A percentile compares a stretch with the other conserved stretches of the same genome.
phyloP scores from a whole-genome alignment of 2,329 filamentous ascomycete genomes.

The Fusarium brachygibbosum region DNA sequence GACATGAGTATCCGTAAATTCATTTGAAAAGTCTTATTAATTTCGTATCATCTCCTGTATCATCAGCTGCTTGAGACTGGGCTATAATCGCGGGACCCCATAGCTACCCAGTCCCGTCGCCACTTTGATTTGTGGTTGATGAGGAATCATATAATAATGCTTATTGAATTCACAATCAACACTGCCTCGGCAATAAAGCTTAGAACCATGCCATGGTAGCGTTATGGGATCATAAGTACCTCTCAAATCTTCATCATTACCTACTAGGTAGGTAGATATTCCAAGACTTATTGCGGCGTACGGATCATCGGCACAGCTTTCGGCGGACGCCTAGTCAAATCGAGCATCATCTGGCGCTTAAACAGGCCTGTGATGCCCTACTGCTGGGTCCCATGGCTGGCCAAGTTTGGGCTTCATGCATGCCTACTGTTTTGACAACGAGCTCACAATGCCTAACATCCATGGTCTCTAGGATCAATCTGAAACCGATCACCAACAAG shows the following conservation, averaged over 20 bases:
- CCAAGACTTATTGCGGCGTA: slow-evolving; percentile 14
- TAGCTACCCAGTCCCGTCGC: slow-evolving; percentile 12
- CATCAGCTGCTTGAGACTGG: slow-evolving; percentile 9
- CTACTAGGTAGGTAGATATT: not conserved
- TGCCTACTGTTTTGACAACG: slow-evolving; percentile 1
- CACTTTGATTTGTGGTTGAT: slow-evolving; percentile 21
- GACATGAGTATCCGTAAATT: slow-evolving; percentile 10
- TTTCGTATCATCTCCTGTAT: slow-evolving; percentile 1
- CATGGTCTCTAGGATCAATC: not conserved
- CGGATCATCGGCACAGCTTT: slow-evolving; percentile 39
- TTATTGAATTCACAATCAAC: slow-evolving; percentile 22
- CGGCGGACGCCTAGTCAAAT: slow-evolving; percentile 24
- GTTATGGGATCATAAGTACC: slow-evolving; percentile 18
- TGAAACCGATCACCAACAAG: slow-evolving; percentile 31
- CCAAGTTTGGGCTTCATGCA: slow-evolving; percentile 1
- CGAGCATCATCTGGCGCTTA: slow-evolving; percentile 36
- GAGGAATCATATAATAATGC: slow-evolving; percentile 35
- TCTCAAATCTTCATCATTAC: not conserved
- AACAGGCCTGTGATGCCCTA: slow-evolving; percentile 13
- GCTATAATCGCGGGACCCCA: slow-evolving; percentile 6
- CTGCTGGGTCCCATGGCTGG: slow-evolving; percentile 7
- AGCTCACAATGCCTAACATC: slow-evolving; percentile 5
- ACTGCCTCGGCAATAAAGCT: slow-evolving; percentile 11
- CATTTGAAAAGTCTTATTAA: slow-evolving; percentile 9
- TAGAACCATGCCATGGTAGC: slow-evolving; percentile 11